A percentile compares a stretch with the other conserved stretches of the same genome.
Evolutionary conservation across 345 rosid species (phyloP).

Genomic region (Dipteronia sinensis): DNA sequence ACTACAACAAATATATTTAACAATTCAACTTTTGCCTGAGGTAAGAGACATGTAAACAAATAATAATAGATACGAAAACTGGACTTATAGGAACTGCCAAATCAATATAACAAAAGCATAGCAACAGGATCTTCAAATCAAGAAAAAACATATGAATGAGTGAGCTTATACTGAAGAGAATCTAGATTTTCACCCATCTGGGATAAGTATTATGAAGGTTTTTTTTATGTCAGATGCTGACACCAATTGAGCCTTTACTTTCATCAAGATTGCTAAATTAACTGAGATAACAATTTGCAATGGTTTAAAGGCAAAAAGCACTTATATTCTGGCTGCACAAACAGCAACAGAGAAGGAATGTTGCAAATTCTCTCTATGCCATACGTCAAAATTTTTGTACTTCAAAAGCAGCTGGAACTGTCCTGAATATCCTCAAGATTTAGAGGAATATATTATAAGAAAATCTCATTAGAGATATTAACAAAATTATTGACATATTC

Average conservation of each 20-base stretch:
- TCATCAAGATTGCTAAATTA: background rate
- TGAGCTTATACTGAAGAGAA: background rate
- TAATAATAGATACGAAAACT: background rate
- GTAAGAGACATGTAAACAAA: background rate
- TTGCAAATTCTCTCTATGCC: background rate
- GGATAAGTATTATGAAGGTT: background rate
- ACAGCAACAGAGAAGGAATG: background rate
- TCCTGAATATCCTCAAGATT: background rate
- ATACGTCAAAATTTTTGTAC: background rate
- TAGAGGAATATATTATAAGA: background rate
- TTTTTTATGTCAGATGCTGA: background rate
- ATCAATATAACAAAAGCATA: background rate
- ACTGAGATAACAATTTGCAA: constrained; percentile 6
- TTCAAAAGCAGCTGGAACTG: background rate
- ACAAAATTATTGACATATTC: background rate
- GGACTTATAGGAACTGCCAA: background rate
- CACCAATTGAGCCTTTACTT: background rate
- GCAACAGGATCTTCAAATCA: background rate
- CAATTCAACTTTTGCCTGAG: background rate
- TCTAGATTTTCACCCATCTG: background rate
- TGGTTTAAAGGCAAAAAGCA: background rate
- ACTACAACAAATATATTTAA: background rate
- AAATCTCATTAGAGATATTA: background rate
- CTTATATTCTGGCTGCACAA: background rate
- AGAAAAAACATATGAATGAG: background rate